Evolutionary conservation across 208 protist genomes (phyloP), one percentile per base, ranked within the genome.

Genomic region (Plasmodiophora brassicae): DNA sequence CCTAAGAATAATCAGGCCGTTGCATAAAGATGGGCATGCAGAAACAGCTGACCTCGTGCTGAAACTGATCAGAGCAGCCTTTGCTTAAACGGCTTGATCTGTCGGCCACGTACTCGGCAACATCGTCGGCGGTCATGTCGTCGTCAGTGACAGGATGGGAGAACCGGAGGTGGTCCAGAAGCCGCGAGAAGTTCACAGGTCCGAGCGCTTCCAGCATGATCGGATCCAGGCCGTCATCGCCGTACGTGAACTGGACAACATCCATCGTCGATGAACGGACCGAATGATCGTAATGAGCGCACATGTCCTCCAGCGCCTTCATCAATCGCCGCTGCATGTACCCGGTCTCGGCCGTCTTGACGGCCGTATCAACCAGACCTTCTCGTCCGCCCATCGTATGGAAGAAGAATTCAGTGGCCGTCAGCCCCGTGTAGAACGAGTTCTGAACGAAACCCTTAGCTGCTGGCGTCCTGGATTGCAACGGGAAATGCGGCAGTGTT

Each of bases 301-400:
- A 84, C 0, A 99, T 90, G 91, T 99, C 98, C 93, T 99, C 98
- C 91, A 99, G 95, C 28, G 97, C 97, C 45, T 97, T 97, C 94
- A 99, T 98, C 39, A 99, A 93, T 78, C 98, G 94, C 41, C 99
- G 94, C 92, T 99, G 98, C 94, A 99, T 98, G 91, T 99, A 99
- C 5, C 99, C 98, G 28, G 99, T 99, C 89, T 99, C 98, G 0
- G 98, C 98, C 25, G 98, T 99, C 91, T 99, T 99, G 39, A 99
- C 98, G 36, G 98, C 98, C 1, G 98, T 99, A 91, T 99, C 98
- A 25, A 99, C 97, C 1, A 99, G 94, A 25, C 93, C 91, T 90
- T 91, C 88, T 53, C 91, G 87, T 1, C 91, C 91, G 45, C 95
- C 97, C 97, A 99, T 99, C 39, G 98, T 99, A 92, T 99, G 98